phyloP scores from a whole-genome alignment of 345 rosid genomes.

The Brassica napus region Da-Ae NC_063452.1:36646001-36646500 shows the following conservation, averaged over 20 bases:
- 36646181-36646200: slow-evolving; percentile 18
- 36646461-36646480: neutral
- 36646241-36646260: neutral
- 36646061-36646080: slow-evolving; percentile 89
- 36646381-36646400: slow-evolving; percentile 27
- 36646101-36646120: slow-evolving; percentile 93
- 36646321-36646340: slow-evolving; percentile 10
- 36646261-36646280: neutral
- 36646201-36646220: slow-evolving; percentile 48
- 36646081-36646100: slow-evolving; percentile 89
- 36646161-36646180: slow-evolving; percentile 81
- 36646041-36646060: slow-evolving; percentile 67
- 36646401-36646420: neutral
- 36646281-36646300: slow-evolving; percentile 1
- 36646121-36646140: slow-evolving; percentile 85
- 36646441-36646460: slow-evolving; percentile 30
- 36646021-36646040: slow-evolving; percentile 35
- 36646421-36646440: neutral
- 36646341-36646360: slow-evolving; percentile 5
- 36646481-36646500: slow-evolving; percentile 10
- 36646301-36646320: slow-evolving; percentile 26
- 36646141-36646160: slow-evolving; percentile 98
- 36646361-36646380: slow-evolving; percentile 38
- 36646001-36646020: slow-evolving; percentile 69
- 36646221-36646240: slow-evolving; percentile 38